These are phyloP conservation scores for Volvariella volvacea DNA, from an alignment of 1,284 basidiomycete species.

Conservation along the genomic window DNA sequence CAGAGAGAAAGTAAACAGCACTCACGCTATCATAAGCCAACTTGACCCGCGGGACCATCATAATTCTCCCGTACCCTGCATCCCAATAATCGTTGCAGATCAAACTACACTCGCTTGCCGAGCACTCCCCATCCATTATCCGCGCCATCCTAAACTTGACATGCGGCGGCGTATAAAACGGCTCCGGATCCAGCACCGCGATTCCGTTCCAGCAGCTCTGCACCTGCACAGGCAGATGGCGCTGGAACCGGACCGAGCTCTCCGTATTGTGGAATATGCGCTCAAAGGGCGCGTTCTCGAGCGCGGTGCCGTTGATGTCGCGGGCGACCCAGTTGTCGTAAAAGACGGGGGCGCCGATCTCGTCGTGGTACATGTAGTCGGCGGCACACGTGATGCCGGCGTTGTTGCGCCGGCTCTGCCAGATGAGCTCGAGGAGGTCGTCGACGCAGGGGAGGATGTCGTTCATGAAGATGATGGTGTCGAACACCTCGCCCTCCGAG, in stretches of 20 bases:
- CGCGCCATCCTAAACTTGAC: slow-evolving; percentile 91
- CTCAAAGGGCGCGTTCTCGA: slow-evolving; percentile 96
- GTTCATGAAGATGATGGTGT: slow-evolving; percentile 97
- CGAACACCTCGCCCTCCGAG: slow-evolving; percentile 85
- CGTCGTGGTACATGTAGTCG: slow-evolving; percentile 97
- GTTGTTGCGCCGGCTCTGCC: slow-evolving; percentile 86
- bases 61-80: slow-evolving; percentile 86
- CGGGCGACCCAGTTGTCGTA: slow-evolving; percentile 98
- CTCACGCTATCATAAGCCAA: slow-evolving; percentile 86
- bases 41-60: slow-evolving; percentile 95
- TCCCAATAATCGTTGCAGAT: slow-evolving; percentile 97
- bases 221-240: slow-evolving; percentile 88
- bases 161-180: slow-evolving; percentile 84
- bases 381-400: slow-evolving; percentile 95
- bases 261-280: slow-evolving; percentile 79
- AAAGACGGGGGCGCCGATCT: slow-evolving; percentile 86
- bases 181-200: slow-evolving; percentile 87
- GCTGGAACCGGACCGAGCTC: slow-evolving; percentile 76
- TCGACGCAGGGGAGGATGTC: slow-evolving; percentile 94
- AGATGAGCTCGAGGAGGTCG: slow-evolving; percentile 92
- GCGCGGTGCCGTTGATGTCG: slow-evolving; percentile 93
- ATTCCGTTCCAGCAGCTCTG: slow-evolving; percentile 98
- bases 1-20: slow-evolving; percentile 8
- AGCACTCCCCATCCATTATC: slow-evolving; percentile 80
- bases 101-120: slow-evolving; percentile 87